Conservation (phyloP, 805 yeast species). For the Candida succiphila region DNA sequence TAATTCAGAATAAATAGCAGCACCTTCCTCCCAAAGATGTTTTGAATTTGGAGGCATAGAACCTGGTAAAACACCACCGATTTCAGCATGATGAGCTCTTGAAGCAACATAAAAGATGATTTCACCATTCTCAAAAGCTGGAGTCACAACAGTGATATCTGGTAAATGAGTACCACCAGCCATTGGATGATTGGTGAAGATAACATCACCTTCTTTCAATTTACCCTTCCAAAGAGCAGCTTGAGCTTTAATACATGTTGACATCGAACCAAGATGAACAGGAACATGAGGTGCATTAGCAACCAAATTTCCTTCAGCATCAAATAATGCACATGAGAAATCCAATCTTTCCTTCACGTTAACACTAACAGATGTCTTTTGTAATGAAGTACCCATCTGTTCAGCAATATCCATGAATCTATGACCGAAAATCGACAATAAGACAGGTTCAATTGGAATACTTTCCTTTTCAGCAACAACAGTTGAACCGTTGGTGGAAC, state of each 20-base stretch:
- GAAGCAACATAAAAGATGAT: constrained; percentile 86
- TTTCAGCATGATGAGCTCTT: constrained; percentile 94
- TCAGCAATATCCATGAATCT: constrained; percentile 88
- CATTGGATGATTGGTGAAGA: constrained; percentile 73
- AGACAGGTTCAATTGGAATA: constrained; percentile 48
- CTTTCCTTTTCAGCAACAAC: constrained; percentile 11
- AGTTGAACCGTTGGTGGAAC: constrained; percentile 12
- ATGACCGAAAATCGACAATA: constrained; percentile 70
- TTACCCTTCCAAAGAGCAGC: constrained; percentile 54
- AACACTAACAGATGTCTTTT: constrained; percentile 72
- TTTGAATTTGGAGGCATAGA: constrained; percentile 92
- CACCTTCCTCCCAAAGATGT: constrained; percentile 83
- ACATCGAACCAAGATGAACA: constrained; percentile 81
- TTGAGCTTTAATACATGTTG: constrained; percentile 65
- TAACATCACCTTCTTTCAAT: constrained; percentile 62
- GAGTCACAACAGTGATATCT: constrained; percentile 87
- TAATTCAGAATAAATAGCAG: constrained; percentile 70
- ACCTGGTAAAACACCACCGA: constrained; percentile 88
- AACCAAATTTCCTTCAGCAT: constrained; percentile 64
- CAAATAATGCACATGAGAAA: constrained; percentile 78
- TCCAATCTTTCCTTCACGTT: constrained; percentile 79
- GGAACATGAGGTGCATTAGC: constrained; percentile 90
- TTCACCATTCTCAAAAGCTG: constrained; percentile 56
- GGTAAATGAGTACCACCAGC: constrained; percentile 86
- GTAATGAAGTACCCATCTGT: constrained; percentile 76